Base-by-base conservation (phyloP, 2,329 filamentous ascomycete genomes). In the Cladobotryum mycophilum region DNA sequence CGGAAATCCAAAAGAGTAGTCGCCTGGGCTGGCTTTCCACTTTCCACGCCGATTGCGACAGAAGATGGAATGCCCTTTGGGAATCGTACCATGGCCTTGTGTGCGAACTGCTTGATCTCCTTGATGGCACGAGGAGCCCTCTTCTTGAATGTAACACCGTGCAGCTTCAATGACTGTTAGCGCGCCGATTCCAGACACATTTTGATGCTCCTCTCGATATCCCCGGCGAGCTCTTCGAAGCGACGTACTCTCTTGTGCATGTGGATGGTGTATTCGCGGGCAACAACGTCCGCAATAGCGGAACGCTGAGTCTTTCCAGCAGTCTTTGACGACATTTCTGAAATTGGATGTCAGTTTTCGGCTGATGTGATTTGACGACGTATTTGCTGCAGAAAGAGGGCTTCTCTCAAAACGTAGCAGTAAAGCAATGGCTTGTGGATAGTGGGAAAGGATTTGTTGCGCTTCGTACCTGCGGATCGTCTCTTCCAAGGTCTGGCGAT, bases 241-340 rank as follows among this genome's bases (percentile, higher is more conserved):
- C 14, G 56, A 70, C 68, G 53, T 70, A 71, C 68, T 61, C 92
- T 88, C 88, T 96, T 97, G 89, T 99, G 93, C 68, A 99, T 81
- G 85, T 99, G 92, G 81, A 99, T 97, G 77, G 93, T 99, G 86
- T 99, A 99, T 83, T 99, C 95, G 84, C 93, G 89, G 70, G 93
- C 86, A 76, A 99, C 92, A 73, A 99, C 95, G 79, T 99, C 92
- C 77, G 89, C 86, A 76, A 99, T 96, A 80, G 95, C 95, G 76
- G 89, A 96, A 73, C 91, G 89, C 77, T 82, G 70, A 60, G 62
- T 56, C 64, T 67, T 70, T 60, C 65, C 66, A 53, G 66, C 57
- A 59, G 66, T 70, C 67, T 69, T 62, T 58, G 69, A 68, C 66
- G 69, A 70, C 69, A 72, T 74, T 67, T 70, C 69, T 70, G 61